Evolutionary conservation across 345 rosid genomes (phyloP).

Genomic region (Populus ilicifolia): DNA sequence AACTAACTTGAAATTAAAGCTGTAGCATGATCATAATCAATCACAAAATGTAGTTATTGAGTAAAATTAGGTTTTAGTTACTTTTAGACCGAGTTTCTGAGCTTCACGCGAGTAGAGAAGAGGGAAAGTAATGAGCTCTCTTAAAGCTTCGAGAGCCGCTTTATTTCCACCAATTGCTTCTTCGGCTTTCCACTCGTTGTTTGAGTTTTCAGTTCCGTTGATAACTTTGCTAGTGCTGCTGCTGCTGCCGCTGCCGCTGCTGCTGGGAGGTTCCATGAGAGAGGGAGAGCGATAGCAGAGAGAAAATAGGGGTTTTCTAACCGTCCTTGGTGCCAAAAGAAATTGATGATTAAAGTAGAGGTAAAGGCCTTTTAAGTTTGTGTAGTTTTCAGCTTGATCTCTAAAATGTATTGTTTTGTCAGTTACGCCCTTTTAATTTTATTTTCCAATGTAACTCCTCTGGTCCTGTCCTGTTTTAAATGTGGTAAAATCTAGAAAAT

Average conservation of each 20-base stretch:
- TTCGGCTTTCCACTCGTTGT: constrained; percentile 45
- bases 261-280: background rate
- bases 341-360: no score
- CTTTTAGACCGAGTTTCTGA: constrained; percentile 73
- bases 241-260: background rate
- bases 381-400: background rate
- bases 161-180: constrained; percentile 73
- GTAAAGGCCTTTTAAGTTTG: background rate
- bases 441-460: no score
- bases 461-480: no score
- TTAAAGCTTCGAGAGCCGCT: constrained; percentile 70
- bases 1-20: background rate
- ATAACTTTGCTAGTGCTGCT: background rate
- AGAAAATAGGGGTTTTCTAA: background rate
- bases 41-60: background rate
- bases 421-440: no score
- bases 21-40: background rate
- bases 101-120: constrained; percentile 65
- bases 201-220: background rate
- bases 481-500: no score
- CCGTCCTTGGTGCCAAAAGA: no score
- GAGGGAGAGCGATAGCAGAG: background rate
- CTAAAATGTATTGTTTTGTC: no score
- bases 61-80: constrained; percentile 8
- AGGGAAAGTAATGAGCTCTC: constrained; percentile 81